phyloP scores from a whole-genome alignment of 192 early-diverging fungal genomes.

The Backusella macrospora region DNA sequence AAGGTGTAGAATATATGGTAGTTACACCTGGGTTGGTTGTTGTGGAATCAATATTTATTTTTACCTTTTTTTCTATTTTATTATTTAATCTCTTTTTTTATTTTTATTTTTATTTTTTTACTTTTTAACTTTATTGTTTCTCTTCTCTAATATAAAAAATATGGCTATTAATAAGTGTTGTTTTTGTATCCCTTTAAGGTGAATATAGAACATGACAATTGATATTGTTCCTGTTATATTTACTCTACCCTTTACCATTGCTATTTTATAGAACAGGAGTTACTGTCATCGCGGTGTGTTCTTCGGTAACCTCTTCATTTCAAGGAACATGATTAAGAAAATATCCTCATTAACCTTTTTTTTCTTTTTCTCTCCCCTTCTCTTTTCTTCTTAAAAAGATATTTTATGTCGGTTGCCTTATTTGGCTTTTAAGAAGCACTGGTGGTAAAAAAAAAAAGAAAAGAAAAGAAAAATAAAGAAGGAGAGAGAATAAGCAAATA shows the following conservation, averaged over 20 bases:
- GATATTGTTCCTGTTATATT: background rate
- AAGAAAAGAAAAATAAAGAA: background rate
- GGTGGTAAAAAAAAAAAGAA: background rate
- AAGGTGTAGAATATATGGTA: background rate
- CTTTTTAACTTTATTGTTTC: background rate
- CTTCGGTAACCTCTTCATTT: background rate
- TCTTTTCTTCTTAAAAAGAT: background rate
- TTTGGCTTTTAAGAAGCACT: background rate
- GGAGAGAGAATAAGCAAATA: no score
- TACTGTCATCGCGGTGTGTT: constrained; percentile 5
- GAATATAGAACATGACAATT: background rate
- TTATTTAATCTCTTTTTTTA: background rate
- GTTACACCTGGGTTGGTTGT: background rate
- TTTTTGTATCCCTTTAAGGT: constrained; percentile 21
- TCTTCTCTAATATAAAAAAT: background rate
- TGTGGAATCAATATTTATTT: background rate
- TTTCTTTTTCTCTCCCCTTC: background rate
- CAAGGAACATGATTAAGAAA: background rate
- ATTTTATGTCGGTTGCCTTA: background rate
- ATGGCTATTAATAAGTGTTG: constrained; percentile 15
- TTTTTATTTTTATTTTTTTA: background rate
- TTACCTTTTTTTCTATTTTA: background rate
- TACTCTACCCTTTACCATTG: background rate
- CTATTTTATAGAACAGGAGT: constrained; percentile 4
- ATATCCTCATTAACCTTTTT: background rate